Conservation (phyloP, 2,329 filamentous ascomycete genomes). For the Metarhizium sp. region DNA sequence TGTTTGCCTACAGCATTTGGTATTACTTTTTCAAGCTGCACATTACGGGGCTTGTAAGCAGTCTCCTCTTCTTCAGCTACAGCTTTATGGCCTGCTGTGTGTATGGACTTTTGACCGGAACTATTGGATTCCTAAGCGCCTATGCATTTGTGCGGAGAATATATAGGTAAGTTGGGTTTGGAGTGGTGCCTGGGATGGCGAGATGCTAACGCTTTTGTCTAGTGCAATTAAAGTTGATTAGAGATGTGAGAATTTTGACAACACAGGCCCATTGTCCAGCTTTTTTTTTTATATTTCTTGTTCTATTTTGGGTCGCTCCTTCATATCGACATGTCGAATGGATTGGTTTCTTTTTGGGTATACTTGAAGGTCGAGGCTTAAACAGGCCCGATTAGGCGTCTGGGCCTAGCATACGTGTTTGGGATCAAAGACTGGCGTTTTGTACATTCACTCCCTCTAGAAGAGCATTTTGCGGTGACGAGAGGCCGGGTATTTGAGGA, state of each 20-base stretch:
- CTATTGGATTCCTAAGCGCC: conserved; percentile 73
- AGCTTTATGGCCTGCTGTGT: conserved; percentile 73
- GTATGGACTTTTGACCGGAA: conserved; percentile 73
- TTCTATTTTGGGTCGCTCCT: neutral
- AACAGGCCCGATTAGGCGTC: neutral
- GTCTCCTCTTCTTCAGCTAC: conserved; percentile 77
- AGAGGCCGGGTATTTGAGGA: neutral
- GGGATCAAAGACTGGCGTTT: neutral
- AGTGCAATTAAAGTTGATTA: conserved; percentile 45
- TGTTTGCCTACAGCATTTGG: conserved; percentile 76
- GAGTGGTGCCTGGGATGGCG: neutral
- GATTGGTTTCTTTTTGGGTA: neutral
- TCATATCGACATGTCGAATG: neutral
- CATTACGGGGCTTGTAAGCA: conserved; percentile 70
- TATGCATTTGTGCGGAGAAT: conserved; percentile 79
- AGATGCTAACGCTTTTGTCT: conserved; percentile 5
- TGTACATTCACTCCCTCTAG: neutral
- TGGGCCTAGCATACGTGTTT: neutral
- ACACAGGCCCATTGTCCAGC: neutral
- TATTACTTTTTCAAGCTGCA: conserved; percentile 76
- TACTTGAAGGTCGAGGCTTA: neutral
- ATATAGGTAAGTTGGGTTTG: conserved; percentile 53
- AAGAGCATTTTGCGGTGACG: neutral
- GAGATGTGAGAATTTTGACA: neutral
- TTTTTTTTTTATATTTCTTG: neutral